Evolutionary conservation across 176 grass and related monocot genomes (phyloP).

Genomic region (Oryza nivara): DNA sequence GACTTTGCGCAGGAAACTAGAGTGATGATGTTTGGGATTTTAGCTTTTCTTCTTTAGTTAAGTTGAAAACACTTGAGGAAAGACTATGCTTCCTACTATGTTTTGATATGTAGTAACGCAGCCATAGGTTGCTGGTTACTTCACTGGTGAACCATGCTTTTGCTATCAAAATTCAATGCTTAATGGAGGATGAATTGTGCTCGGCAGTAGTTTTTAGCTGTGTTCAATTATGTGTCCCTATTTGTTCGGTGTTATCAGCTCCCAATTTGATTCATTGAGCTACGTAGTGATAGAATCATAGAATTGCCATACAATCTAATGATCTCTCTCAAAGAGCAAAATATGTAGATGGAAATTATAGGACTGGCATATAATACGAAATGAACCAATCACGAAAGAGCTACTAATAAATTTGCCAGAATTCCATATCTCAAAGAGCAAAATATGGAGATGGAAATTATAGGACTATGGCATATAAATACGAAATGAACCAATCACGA

Average conservation of each 20-base stretch:
- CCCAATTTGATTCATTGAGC: background rate
- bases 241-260: background rate
- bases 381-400: no score
- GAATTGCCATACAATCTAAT: no score
- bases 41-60: slow-evolving; percentile 41
- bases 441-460: no score
- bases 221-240: background rate
- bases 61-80: slow-evolving; percentile 22
- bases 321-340: no score
- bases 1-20: slow-evolving; percentile 4
- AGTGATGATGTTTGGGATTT: slow-evolving; percentile 27
- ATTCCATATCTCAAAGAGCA: no score
- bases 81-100: slow-evolving; percentile 14
- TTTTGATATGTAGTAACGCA: slow-evolving; percentile 39
- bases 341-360: no score
- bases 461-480: no score
- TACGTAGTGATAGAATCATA: no score
- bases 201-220: background rate
- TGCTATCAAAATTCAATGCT: background rate
- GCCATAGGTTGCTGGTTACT: slow-evolving; percentile 13
- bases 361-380: no score
- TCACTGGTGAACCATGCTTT: background rate
- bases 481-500: no score
- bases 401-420: background rate
- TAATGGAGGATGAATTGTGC: background rate